Percentiles rank a stretch among this genome's conserved stretches.
phyloP scores from a whole-genome alignment of 306 rosid species.

The Trifolium dubium region DNA sequence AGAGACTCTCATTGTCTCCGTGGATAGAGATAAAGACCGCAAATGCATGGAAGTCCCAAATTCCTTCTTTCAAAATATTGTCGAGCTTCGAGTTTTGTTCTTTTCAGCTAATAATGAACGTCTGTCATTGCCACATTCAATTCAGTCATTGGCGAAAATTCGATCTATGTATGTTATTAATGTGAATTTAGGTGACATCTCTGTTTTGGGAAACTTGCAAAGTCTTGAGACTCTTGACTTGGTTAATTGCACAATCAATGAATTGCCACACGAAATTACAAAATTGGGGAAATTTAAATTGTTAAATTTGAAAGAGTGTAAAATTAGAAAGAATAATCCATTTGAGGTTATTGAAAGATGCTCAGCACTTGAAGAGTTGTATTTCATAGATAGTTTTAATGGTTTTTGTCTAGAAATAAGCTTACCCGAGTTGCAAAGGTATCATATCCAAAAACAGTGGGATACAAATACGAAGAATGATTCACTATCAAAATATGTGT shows the following conservation, averaged over 20 bases:
- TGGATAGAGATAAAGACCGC: background rate
- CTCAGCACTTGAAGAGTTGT: slow-evolving; percentile 24
- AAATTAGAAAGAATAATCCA: background rate
- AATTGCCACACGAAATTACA: background rate
- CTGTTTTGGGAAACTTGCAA: background rate
- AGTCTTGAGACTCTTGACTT: slow-evolving; percentile 32
- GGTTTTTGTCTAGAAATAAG: no score
- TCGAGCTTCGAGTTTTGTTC: background rate
- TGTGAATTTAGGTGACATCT: background rate
- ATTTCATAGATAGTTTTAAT: no score
- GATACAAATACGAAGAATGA: no score
- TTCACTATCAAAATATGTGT: background rate
- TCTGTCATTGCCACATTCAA: background rate
- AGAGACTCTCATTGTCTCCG: no score
- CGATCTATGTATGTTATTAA: background rate
- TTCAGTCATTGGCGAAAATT: background rate
- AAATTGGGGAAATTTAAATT: background rate
- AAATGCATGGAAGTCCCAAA: background rate
- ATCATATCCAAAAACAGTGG: background rate
- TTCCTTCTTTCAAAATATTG: background rate
- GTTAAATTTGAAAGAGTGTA: no score
- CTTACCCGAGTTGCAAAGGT: slow-evolving; percentile 4
- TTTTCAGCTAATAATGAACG: background rate
- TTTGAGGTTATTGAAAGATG: slow-evolving; percentile 32
- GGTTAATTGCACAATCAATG: accelerated